Evolutionary conservation across 2,329 filamentous ascomycete species (phyloP).

Genomic region (Sporothrix globosa): DNA sequence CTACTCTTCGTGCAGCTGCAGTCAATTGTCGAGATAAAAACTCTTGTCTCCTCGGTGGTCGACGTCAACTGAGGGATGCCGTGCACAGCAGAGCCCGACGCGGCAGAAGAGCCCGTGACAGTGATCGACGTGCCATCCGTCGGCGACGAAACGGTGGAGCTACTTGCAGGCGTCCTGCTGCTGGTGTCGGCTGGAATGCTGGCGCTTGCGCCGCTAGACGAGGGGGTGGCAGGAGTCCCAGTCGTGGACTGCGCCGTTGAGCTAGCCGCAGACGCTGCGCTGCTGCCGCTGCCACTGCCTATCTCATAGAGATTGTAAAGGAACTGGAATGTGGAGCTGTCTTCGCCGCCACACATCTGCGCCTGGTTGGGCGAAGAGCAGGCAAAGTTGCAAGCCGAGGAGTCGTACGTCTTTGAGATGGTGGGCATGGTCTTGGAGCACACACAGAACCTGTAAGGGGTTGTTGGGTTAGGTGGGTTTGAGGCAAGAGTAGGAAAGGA

Average conservation of each 20-base stretch:
- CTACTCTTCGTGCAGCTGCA: conserved; percentile 33
- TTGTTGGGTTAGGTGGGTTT: conserved; percentile 17
- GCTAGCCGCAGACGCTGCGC: background rate
- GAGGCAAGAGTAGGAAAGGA: background rate
- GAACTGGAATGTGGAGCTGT: conserved; percentile 32
- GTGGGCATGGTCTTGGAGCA: conserved; percentile 32
- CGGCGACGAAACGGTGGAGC: conserved; percentile 7
- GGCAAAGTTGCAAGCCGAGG: conserved; percentile 32
- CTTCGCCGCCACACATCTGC: conserved; percentile 34
- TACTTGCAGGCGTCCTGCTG: background rate
- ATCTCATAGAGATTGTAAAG: conserved; percentile 36
- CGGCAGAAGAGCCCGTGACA: background rate
- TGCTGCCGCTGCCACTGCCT: background rate
- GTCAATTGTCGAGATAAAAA: conserved; percentile 35
- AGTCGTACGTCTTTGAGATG: conserved; percentile 34
- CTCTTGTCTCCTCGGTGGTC: conserved; percentile 18
- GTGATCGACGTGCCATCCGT: background rate
- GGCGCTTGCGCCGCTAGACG: background rate
- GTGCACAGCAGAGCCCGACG: background rate
- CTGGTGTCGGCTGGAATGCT: conserved; percentile 23
- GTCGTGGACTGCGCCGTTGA: background rate
- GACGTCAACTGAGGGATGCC: background rate
- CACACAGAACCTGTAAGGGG: conserved; percentile 33
- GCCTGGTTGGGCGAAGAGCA: conserved; percentile 32
- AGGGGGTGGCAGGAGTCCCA: background rate